Percentiles rank a stretch among this genome's conserved stretches.
phyloP scores from a whole-genome alignment of 2,329 filamentous ascomycete species.

The Calonectria pauciramosa region DNA sequence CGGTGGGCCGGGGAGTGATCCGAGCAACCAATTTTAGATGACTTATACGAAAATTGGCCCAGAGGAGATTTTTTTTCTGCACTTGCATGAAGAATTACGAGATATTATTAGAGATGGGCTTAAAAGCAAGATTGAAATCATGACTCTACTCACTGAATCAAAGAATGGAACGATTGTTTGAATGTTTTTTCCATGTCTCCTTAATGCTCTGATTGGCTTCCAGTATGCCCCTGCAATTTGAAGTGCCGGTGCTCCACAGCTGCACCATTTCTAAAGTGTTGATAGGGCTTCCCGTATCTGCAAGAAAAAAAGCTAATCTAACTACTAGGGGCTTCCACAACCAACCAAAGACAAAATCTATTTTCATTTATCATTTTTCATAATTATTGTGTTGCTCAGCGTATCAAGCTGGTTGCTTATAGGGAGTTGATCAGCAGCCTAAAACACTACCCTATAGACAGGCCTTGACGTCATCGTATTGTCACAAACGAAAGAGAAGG shows the following conservation, averaged over 20 bases:
- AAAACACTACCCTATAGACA: neutral
- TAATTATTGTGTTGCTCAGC: neutral
- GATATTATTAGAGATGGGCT: neutral
- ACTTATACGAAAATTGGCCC: neutral
- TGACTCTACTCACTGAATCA: neutral
- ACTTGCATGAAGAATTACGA: neutral
- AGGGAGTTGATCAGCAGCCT: neutral
- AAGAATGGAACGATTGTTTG: neutral
- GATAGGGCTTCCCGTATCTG: neutral
- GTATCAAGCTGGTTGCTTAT: neutral
- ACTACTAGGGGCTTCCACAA: neutral
- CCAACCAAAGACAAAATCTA: neutral
- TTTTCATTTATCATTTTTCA: neutral
- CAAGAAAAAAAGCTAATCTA: neutral
- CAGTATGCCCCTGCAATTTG: neutral
- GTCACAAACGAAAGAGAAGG: neutral
- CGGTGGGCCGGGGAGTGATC: neutral
- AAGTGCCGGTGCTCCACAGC: neutral
- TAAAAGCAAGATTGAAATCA: neutral
- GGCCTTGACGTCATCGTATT: neutral
- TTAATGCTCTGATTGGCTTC: neutral
- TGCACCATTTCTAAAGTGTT: neutral
- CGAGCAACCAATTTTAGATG: neutral
- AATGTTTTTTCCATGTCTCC: neutral
- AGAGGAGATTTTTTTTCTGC: neutral